These are phyloP conservation scores for Paramecium caudatum DNA, from an alignment of 73 alveolate species.

Conservation along the genomic window DNA sequence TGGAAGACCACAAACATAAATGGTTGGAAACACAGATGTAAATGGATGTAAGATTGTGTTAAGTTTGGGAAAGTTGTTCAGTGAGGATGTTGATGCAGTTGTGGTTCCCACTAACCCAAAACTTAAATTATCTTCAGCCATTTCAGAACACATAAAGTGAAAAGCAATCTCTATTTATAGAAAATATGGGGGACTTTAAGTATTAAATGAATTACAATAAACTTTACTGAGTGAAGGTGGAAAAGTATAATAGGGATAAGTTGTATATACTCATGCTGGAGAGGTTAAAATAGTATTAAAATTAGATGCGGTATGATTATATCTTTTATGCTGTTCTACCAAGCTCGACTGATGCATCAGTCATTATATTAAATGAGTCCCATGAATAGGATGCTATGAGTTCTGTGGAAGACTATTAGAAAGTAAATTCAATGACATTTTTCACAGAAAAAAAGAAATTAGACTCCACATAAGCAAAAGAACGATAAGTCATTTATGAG, in stretches of 20 bases:
- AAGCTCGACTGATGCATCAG: not conserved
- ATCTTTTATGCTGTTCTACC: conserved; percentile 57
- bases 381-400: not conserved
- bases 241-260: conserved; percentile 23
- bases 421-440: not conserved
- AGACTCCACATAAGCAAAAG: conserved; percentile 26
- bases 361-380: not conserved
- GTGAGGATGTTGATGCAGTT: conserved; percentile 8
- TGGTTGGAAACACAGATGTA: not conserved
- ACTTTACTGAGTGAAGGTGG: conserved; percentile 53
- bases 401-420: conserved; percentile 30
- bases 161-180: not conserved
- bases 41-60: conserved; percentile 27
- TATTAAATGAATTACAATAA: conserved; percentile 25
- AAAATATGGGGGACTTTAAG: conserved; percentile 8
- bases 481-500: conserved; percentile 29
- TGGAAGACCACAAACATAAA: conserved; percentile 30
- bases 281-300: not conserved
- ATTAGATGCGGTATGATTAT: conserved; percentile 45
- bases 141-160: not conserved
- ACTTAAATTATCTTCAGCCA: not conserved
- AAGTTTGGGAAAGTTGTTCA: conserved; percentile 24
- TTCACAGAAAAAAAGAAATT: not conserved
- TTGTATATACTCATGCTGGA: conserved; percentile 63
- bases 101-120: not conserved